Evolutionary conservation across 2,329 filamentous ascomycete genomes (phyloP), one percentile per base, ranked within the genome.

Genomic region (Aspergillus udagawae): DNA sequence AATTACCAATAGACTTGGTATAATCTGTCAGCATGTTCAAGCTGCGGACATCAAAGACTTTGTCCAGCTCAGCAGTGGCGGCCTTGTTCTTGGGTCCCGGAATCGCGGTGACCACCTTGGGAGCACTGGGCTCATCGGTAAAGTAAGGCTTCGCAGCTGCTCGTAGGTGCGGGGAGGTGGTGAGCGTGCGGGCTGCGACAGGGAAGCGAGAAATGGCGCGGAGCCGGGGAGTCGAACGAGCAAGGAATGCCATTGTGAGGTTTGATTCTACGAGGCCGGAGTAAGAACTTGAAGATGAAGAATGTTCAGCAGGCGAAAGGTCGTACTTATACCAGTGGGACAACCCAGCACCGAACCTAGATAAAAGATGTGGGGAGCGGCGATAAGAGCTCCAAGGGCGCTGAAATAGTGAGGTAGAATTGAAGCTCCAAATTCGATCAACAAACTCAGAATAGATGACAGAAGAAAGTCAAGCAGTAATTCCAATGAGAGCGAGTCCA

Each of bases 1-100:
- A 96, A 80, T 96, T 96, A 68, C 91, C 91, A 58, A 81, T 77
- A 66, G 87, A 90, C 76, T 86, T 84, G 63, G 82, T 80, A 76
- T 91, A 93, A 75, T 92, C 88, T 59, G 83, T 83, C 67, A 92
- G 80, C 86, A 92, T 89, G 80, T 94, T 95, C 78, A 93, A 77
- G 76, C 88, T 91, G 60, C 91, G 83, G 4, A 90, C 93, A 74
- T 96, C 91, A 70, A 94, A 95, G 58, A 95, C 89, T 70, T 86
- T 80, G 75, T 89, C 80, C 61, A 96, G 83, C 72, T 91, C 84
- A 60, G 85, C 79, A 62, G 89, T 86, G 52, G 84, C 82, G 66
- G 85, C 82, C 78, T 86, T 82, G 74, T 87, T 86, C 78, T 87
- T 83, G 41, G 91, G 91, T 0, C 91, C 91, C 0, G 91, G 91